Conservation (phyloP, 2,329 filamentous ascomycete genomes). For the Acephala macrosclerotiorum region DNA sequence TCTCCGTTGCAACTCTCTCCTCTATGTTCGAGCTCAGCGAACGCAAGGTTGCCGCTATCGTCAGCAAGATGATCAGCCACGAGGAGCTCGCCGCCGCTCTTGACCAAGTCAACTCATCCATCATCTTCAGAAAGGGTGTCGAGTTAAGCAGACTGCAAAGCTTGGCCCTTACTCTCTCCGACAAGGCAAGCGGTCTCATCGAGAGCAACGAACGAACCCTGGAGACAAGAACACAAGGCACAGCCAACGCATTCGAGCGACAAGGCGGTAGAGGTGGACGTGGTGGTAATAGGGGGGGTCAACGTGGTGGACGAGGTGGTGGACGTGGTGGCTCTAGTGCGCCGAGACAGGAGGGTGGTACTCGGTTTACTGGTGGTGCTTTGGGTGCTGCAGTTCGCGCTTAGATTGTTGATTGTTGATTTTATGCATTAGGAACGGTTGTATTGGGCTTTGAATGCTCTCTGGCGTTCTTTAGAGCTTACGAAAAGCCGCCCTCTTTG, state of each 20-base stretch:
- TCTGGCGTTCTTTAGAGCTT: constrained; percentile 45
- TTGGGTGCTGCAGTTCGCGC: constrained; percentile 73
- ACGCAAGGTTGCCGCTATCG: constrained; percentile 90
- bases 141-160: constrained; percentile 96
- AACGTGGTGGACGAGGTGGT: constrained; percentile 66
- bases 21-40: constrained; percentile 94
- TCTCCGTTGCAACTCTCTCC: constrained; percentile 84
- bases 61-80: constrained; percentile 99
- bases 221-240: constrained; percentile 96
- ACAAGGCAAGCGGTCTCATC: constrained; percentile 95
- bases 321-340: constrained; percentile 63
- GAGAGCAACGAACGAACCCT: constrained; percentile 97
- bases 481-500: constrained; percentile 36
- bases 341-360: constrained; percentile 74
- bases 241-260: constrained; percentile 92
- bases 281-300: constrained; percentile 65
- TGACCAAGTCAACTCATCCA: constrained; percentile 95
- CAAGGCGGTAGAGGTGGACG: constrained; percentile 81
- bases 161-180: constrained; percentile 89
- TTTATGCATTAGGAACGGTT: constrained; percentile 44
- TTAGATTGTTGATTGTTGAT: constrained; percentile 47
- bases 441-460: constrained; percentile 39
- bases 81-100: constrained; percentile 96
- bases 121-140: constrained; percentile 99
- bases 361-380: constrained; percentile 83